Conservation (phyloP, 2,329 filamentous ascomycete species). For the Bertia moriformis region DNA sequence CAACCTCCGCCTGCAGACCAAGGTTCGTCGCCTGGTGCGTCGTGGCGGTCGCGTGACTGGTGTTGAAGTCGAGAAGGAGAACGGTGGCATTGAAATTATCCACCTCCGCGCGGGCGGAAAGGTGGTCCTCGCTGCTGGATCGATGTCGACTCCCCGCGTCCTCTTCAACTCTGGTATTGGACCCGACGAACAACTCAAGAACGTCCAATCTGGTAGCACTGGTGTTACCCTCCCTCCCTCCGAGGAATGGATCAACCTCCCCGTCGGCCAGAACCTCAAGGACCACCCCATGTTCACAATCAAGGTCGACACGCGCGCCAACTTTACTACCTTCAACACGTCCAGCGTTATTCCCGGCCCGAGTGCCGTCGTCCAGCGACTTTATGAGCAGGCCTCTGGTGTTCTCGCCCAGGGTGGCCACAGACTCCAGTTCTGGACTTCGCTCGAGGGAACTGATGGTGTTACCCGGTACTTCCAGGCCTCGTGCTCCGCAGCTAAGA, state of each 20-base stretch:
- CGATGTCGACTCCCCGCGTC: conserved; percentile 57
- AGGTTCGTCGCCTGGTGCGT: conserved; percentile 53
- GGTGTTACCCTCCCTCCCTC: conserved; percentile 32
- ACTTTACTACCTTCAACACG: conserved; percentile 4
- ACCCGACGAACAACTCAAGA: conserved; percentile 38
- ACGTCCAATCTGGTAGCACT: conserved; percentile 33
- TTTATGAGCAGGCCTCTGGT: conserved; percentile 9
- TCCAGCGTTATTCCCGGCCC: conserved; percentile 4
- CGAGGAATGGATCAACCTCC: conserved; percentile 38
- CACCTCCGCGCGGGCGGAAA: conserved; percentile 45
- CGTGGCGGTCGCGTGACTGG: conserved; percentile 46
- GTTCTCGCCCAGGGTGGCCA: conserved; percentile 9
- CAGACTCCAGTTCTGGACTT: conserved; percentile 10
- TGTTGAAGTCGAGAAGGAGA: conserved; percentile 46
- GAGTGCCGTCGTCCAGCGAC: conserved; percentile 4
- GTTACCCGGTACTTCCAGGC: conserved; percentile 10
- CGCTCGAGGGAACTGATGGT: conserved; percentile 8
- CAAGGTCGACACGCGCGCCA: not conserved
- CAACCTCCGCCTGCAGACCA: conserved; percentile 49
- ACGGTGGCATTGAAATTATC: conserved; percentile 40
- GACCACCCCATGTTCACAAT: conserved; percentile 32
- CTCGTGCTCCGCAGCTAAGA: conserved; percentile 6
- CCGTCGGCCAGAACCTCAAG: conserved; percentile 42
- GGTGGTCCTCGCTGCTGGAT: conserved; percentile 53
- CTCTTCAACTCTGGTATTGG: conserved; percentile 59